phyloP scores from a whole-genome alignment of 73 alveolate species.

The Paramecium octaurelia region DNA sequence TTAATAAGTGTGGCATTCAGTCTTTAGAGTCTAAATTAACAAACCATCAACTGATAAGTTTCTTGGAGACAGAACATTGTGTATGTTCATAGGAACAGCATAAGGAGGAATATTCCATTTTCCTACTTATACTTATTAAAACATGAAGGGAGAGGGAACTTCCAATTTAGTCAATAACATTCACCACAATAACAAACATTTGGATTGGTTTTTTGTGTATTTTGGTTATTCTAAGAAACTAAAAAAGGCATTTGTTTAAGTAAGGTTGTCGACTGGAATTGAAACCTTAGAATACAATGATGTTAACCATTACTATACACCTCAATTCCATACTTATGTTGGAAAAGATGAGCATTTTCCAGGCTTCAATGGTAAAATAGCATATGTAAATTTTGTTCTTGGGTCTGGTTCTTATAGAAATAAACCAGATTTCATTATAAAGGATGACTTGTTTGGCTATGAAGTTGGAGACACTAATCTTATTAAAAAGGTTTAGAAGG shows the following conservation, averaged over 20 bases:
- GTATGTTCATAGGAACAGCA: background rate
- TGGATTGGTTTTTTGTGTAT: slow-evolving; percentile 8
- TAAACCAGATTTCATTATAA: background rate
- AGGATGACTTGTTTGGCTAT: background rate
- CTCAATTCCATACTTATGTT: background rate
- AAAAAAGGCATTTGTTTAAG: slow-evolving; percentile 9
- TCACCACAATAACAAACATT: slow-evolving; percentile 12
- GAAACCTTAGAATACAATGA: slow-evolving; percentile 6
- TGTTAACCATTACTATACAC: slow-evolving; percentile 25
- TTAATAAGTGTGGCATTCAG: background rate
- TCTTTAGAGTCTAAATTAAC: background rate
- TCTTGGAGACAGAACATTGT: slow-evolving; percentile 20
- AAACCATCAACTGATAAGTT: background rate
- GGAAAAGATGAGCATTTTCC: slow-evolving; percentile 39
- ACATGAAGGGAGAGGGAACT: slow-evolving; percentile 50
- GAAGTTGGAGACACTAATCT: background rate
- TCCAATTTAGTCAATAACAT: slow-evolving; percentile 36
- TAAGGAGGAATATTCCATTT: slow-evolving; percentile 25
- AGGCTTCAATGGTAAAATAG: slow-evolving; percentile 38
- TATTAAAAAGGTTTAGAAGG: background rate
- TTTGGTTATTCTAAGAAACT: slow-evolving; percentile 33
- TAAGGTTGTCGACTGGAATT: slow-evolving; percentile 1
- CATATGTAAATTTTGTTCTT: background rate
- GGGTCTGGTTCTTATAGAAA: slow-evolving; percentile 10
- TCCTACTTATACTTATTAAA: slow-evolving; percentile 39